Percentiles rank a stretch among this genome's conserved stretches.
Evolutionary conservation across 1,284 basidiomycete genomes (phyloP).

Genomic region (Ustilago loliicola): DNA sequence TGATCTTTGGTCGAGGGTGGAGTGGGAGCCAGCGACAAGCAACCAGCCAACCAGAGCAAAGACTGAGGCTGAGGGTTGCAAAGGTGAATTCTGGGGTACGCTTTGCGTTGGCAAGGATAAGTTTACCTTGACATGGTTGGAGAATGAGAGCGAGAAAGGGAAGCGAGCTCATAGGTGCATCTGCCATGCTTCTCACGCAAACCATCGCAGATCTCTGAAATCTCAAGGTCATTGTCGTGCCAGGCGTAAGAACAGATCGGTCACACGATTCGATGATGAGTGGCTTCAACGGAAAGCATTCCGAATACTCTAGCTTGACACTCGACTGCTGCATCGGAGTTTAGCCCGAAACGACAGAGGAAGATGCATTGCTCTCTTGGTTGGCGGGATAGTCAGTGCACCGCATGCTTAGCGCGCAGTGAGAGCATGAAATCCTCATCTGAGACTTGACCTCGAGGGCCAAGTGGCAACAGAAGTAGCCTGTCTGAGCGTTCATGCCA

Average conservation of each 20-base stretch:
- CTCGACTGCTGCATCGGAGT: neutral
- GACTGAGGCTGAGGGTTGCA: neutral
- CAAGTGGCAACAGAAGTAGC: neutral
- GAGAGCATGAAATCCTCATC: neutral
- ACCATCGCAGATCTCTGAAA: too few relatives aligned
- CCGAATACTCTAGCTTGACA: constrained; percentile 3
- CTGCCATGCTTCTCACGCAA: constrained; percentile 4
- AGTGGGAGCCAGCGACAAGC: neutral
- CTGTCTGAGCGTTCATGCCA: neutral
- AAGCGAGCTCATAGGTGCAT: constrained; percentile 5
- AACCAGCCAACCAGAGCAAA: neutral
- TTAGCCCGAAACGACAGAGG: constrained; percentile 6
- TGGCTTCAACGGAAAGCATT: neutral
- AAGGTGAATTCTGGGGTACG: constrained; percentile 7
- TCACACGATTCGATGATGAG: constrained; percentile 5
- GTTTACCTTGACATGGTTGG: constrained; percentile 6
- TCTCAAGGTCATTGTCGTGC: neutral
- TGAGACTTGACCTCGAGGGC: neutral
- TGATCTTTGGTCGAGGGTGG: neutral
- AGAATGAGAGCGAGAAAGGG: neutral
- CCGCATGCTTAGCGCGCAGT: neutral
- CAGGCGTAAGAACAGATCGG: neutral
- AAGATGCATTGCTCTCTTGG: neutral
- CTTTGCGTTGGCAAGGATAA: neutral
- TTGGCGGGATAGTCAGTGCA: neutral